Base-by-base conservation (phyloP, 2,329 filamentous ascomycete genomes). In the Fusarium mundagurra region DNA sequence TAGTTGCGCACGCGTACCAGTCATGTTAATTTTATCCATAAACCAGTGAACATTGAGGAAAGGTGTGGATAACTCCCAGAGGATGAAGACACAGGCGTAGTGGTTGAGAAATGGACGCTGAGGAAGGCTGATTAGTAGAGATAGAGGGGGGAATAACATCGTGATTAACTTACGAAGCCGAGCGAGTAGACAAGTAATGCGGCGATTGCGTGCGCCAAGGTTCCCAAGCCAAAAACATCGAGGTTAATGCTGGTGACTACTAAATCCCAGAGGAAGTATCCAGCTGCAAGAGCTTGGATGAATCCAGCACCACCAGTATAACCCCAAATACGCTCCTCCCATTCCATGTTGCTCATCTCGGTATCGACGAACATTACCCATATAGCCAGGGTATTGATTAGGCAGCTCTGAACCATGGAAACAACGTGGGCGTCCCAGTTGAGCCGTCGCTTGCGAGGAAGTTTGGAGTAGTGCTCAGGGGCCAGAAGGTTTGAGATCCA, bases 1-100 rank as follows among this genome's bases (percentile, higher is more conserved):
- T 34, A 95, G 88, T 84, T 96, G 94, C 31, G 90, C 83, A 61
- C 86, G 87, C 27, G 92, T 91, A 41, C 94, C 94, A 1, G 94
- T 96, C 87, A 94, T 91, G 78, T 90, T 88, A 67, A 96, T 85
- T 85, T 97, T 97, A 84, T 97, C 94, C 83, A 93, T 94, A 85
- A 96, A 96, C 94, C 94, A 97, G 86, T 97, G 94, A 80, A 96
- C 89, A 81, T 97, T 97, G 66, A 96, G 88, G 82, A 96, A 95
- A 13, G 94, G 93, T 9, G 92, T 93, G 33, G 93, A 95, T 44
- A 97, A 89, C 83, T 97, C 94, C 89, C 95, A 97, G 67, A 96
- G 91, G 78, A 97, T 94, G 83, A 97, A 97, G 68, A 90, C 90
- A 64, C 89, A 88, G 64, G 89, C 92, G 83, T 96, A 97, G 85